These are phyloP conservation scores for Cubamyces lactineus DNA, from an alignment of 768 basidiomycete genomes.

Conservation along the genomic window DNA sequence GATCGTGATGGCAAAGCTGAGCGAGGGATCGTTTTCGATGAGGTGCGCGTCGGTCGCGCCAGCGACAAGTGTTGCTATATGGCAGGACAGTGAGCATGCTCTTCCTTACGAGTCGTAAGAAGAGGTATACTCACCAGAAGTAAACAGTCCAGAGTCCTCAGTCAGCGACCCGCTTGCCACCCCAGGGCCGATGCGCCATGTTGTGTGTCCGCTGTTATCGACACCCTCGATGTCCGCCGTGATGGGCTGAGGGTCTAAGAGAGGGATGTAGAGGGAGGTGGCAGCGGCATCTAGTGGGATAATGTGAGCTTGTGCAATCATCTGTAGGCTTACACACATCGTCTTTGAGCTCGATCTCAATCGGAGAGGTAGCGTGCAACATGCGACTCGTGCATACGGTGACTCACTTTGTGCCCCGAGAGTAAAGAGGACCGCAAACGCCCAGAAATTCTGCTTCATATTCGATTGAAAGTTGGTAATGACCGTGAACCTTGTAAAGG, in stretches of 20 bases:
- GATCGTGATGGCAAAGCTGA: neutral
- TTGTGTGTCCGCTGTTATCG: slow-evolving; percentile 9
- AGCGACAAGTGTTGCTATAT: slow-evolving; percentile 11
- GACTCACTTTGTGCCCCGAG: too few relatives aligned
- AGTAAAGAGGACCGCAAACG: too few relatives aligned
- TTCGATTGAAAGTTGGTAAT: too few relatives aligned
- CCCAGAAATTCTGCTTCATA: too few relatives aligned
- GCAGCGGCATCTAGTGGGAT: neutral
- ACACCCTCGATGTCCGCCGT: slow-evolving; percentile 5
- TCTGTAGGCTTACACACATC: too few relatives aligned
- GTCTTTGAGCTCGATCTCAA: too few relatives aligned
- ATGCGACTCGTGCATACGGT: too few relatives aligned
- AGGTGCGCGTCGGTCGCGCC: slow-evolving; percentile 13
- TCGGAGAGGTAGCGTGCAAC: too few relatives aligned
- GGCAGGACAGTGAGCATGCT: neutral
- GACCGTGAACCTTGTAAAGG: too few relatives aligned
- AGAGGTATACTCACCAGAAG: neutral
- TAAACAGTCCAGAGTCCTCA: neutral
- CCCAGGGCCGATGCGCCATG: slow-evolving; percentile 2
- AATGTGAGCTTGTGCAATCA: neutral
- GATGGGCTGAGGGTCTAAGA: neutral
- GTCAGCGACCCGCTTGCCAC: slow-evolving; percentile 4
- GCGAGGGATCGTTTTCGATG: slow-evolving; percentile 1
- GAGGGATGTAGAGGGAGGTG: slow-evolving; percentile 1
- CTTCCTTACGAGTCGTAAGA: neutral